These are phyloP conservation scores for Dactylis glomerata DNA, from an alignment of 176 grass and related monocot genomes.

Conservation along the genomic window DNA sequence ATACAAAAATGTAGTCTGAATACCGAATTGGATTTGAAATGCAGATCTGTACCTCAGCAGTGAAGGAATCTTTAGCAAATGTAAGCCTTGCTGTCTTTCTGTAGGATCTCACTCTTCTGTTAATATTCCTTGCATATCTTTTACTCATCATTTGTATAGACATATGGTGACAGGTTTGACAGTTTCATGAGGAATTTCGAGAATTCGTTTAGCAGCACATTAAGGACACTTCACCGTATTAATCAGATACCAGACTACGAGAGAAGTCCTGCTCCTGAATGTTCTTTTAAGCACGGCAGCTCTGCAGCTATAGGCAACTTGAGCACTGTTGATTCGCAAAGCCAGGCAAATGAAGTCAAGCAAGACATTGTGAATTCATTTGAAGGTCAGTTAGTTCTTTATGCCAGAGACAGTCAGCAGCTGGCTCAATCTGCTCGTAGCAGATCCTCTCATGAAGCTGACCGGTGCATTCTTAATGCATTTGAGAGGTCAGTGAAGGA, in stretches of 20 bases:
- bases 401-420: conserved; percentile 42
- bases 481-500: conserved; percentile 78
- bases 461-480: conserved; percentile 53
- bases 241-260: conserved; percentile 46
- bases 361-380: conserved; percentile 20
- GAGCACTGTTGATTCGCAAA: conserved; percentile 15
- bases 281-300: conserved; percentile 25
- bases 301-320: conserved; percentile 30
- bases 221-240: conserved; percentile 76
- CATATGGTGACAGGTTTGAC: conserved; percentile 80
- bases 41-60: conserved; percentile 88
- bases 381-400: conserved; percentile 45
- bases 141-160: conserved; percentile 43
- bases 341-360: background rate
- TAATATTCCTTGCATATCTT: background rate
- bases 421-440: conserved; percentile 29
- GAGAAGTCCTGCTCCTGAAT: conserved; percentile 27
- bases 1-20: background rate
- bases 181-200: conserved; percentile 84
- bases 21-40: background rate
- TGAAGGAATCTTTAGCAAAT: conserved; percentile 87
- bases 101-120: background rate
- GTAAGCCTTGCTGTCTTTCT: conserved; percentile 44
- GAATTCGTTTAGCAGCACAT: conserved; percentile 93
- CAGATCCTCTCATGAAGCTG: conserved; percentile 28